Conservation (phyloP, 345 rosid genomes). For the Xanthoceras sorbifolium region DNA sequence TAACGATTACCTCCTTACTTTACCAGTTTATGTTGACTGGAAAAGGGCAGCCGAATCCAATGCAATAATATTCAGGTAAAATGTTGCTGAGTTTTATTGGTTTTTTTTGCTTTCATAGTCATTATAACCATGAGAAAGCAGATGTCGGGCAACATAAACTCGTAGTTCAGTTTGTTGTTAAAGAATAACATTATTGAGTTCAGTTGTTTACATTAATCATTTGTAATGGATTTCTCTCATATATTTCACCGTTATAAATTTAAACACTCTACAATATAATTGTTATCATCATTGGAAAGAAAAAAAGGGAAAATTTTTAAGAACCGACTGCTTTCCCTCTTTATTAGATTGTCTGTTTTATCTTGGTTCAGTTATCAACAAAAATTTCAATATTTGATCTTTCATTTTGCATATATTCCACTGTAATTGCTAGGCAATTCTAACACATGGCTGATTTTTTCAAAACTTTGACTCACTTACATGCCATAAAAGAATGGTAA, state of each 20-base stretch:
- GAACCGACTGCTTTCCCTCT: not conserved
- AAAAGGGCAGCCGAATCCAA: conserved; percentile 82
- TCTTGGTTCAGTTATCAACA: not conserved
- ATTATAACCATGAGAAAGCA: not conserved
- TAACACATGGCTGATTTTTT: not conserved
- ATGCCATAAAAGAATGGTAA: not conserved
- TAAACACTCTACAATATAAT: not conserved
- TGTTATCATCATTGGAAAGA: not conserved
- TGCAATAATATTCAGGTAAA: conserved; percentile 85
- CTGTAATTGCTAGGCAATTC: not conserved
- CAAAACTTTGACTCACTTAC: not conserved
- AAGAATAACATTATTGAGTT: not conserved
- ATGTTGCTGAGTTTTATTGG: not conserved
- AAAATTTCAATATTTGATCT: not conserved
- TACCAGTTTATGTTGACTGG: conserved; percentile 94
- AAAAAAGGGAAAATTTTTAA: not conserved
- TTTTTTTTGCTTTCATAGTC: not conserved
- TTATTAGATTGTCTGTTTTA: not conserved
- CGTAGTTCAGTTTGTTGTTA: not conserved
- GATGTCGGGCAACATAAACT: not conserved
- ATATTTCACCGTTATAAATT: not conserved
- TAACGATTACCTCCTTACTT: conserved; percentile 88
- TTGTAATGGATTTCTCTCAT: not conserved
- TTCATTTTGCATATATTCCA: too few species aligned
- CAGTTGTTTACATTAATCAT: not conserved